phyloP scores from a whole-genome alignment of 2,329 filamentous ascomycete species.

The Pestalotiopsis sp. region DNA sequence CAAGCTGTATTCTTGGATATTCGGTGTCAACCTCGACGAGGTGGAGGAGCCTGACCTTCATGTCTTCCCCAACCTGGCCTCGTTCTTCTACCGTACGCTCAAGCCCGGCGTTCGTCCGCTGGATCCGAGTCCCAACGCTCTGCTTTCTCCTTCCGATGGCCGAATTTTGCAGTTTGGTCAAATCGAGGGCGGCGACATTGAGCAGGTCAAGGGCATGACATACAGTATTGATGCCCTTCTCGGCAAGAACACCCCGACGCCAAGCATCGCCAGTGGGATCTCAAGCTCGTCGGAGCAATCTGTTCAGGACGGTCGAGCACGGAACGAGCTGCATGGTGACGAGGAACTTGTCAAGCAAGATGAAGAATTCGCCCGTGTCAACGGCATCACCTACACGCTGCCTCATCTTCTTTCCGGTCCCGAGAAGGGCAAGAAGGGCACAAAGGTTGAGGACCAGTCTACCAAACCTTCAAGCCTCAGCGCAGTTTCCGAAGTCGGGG shows the following conservation, averaged over 20 bases:
- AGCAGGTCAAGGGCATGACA: constrained; percentile 98
- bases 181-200: constrained; percentile 91
- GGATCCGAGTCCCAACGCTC: constrained; percentile 76
- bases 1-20: constrained; percentile 86
- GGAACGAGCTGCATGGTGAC: constrained; percentile 43
- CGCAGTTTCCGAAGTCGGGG: constrained; percentile 83
- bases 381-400: constrained; percentile 93
- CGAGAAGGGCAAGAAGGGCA: constrained; percentile 43
- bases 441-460: constrained; percentile 70
- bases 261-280: constrained; percentile 52
- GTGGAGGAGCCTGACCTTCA: constrained; percentile 87
- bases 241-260: constrained; percentile 64
- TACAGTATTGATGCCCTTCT: constrained; percentile 94
- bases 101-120: constrained; percentile 88
- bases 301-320: constrained; percentile 25
- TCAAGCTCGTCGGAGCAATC: constrained; percentile 28
- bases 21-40: constrained; percentile 89
- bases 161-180: constrained; percentile 88
- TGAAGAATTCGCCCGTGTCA: constrained; percentile 91
- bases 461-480: constrained; percentile 61
- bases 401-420: constrained; percentile 84
- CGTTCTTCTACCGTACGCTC: constrained; percentile 95
- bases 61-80: constrained; percentile 86
- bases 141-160: constrained; percentile 89
- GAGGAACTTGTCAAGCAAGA: constrained; percentile 75